Conservation (phyloP, 371 early-diverging fungal species). For the Lichtheimia hyalospora region DNA sequence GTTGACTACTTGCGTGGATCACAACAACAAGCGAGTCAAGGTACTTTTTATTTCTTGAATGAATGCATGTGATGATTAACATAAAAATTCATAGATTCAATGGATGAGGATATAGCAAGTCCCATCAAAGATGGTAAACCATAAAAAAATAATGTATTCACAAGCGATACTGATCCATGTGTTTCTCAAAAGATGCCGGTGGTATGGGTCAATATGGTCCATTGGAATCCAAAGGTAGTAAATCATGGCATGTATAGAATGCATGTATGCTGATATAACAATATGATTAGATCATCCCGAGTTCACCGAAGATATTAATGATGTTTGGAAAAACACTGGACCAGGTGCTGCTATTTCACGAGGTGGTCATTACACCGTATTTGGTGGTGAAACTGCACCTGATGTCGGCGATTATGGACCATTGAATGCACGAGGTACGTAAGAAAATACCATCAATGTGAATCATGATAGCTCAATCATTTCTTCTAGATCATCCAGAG, state of each 20-base stretch:
- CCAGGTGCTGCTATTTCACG: not conserved
- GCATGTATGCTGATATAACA: too few relatives aligned
- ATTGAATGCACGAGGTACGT: too few relatives aligned
- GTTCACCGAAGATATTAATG: not conserved
- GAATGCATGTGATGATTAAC: not conserved
- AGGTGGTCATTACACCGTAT: not conserved
- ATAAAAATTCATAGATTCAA: not conserved
- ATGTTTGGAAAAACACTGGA: not conserved
- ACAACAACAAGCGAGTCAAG: not conserved
- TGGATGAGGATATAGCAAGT: not conserved
- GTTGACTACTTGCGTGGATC: constrained; percentile 3
- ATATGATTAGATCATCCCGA: too few relatives aligned
- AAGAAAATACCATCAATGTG: too few relatives aligned
- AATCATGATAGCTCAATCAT: too few relatives aligned
- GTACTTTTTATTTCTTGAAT: not conserved
- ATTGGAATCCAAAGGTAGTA: too few relatives aligned
- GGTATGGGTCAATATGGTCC: not conserved
- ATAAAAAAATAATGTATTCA: not conserved
- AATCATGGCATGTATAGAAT: too few relatives aligned
- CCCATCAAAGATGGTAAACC: not conserved
- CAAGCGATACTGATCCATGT: not conserved
- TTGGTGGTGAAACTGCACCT: too few relatives aligned
- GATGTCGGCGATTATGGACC: too few relatives aligned
- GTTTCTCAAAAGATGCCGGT: not conserved
- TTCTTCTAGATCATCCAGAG: too few relatives aligned